Evolutionary conservation across 2,329 filamentous ascomycete genomes (phyloP).

Genomic region (Aspergillus sp.): DNA sequence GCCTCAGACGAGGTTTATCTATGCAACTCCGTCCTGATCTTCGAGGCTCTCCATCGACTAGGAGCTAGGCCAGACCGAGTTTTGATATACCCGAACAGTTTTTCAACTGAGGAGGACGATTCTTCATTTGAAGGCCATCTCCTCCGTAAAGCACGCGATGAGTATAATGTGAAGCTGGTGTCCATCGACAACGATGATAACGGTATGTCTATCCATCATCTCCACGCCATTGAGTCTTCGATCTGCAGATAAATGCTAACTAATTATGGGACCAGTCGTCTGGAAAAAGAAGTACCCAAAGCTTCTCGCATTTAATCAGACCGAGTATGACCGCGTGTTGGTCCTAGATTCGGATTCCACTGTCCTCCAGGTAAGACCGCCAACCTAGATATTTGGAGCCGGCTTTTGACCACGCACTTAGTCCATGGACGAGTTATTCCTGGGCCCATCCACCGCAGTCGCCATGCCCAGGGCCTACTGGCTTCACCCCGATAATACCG

Average conservation of each 20-base stretch:
- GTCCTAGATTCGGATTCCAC: constrained; percentile 62
- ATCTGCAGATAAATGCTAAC: not conserved
- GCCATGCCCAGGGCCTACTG: constrained; percentile 70
- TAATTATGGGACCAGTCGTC: constrained; percentile 37
- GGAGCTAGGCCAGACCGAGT: constrained; percentile 31
- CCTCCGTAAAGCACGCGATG: constrained; percentile 46
- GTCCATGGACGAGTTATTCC: constrained; percentile 67
- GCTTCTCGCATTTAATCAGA: constrained; percentile 65
- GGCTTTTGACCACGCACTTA: constrained; percentile 26
- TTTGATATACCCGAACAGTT: constrained; percentile 28
- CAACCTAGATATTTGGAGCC: too few species aligned
- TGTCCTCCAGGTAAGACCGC: constrained; percentile 42
- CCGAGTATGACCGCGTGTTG: constrained; percentile 57
- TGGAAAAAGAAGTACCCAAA: constrained; percentile 66
- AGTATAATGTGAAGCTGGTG: constrained; percentile 48
- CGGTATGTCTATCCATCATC: too few species aligned
- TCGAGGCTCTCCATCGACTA: constrained; percentile 29
- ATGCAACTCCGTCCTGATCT: constrained; percentile 37
- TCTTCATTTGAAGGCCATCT: constrained; percentile 29
- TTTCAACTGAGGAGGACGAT: not conserved
- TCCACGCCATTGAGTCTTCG: not conserved
- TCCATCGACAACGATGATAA: constrained; percentile 32
- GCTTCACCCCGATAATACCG: constrained; percentile 52
- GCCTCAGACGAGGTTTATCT: constrained; percentile 31
- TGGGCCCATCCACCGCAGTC: constrained; percentile 57